A percentile compares a stretch with the other conserved stretches of the same genome.
phyloP scores from a whole-genome alignment of 805 yeast species.

The Metschnikowia drakensbergensis region DNA sequence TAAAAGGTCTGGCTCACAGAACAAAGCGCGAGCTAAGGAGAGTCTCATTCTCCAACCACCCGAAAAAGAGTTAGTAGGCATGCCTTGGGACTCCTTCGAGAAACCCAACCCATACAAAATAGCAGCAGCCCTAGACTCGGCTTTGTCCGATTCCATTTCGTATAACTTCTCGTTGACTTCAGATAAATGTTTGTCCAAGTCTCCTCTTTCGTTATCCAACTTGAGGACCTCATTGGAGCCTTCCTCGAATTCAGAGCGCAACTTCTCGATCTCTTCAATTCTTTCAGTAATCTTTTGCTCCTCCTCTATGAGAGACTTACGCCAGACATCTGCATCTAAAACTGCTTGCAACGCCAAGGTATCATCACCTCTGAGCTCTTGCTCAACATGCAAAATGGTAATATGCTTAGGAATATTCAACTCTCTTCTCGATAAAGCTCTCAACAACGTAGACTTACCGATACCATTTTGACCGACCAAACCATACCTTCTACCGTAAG shows the following conservation, averaged over 20 bases:
- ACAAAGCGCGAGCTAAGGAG: conserved; percentile 95
- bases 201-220: conserved; percentile 86
- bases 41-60: conserved; percentile 99
- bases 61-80: conserved; percentile 85
- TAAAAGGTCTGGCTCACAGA: conserved; percentile 92
- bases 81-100: conserved; percentile 76
- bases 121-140: conserved; percentile 95
- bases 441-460: conserved; percentile 91
- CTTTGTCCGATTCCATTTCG: conserved; percentile 96
- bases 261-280: conserved; percentile 65
- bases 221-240: conserved; percentile 70
- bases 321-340: conserved; percentile 99
- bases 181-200: conserved; percentile 70
- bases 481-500: conserved; percentile 95
- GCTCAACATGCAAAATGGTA: conserved; percentile 94
- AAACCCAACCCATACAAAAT: conserved; percentile 92
- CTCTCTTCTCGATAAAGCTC: conserved; percentile 92
- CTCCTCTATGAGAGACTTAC: conserved; percentile 80
- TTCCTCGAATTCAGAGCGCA: conserved; percentile 65
- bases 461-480: conserved; percentile 99
- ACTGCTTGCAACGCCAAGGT: conserved; percentile 89
- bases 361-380: conserved; percentile 93
- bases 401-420: conserved; percentile 92
- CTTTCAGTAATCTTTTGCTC: conserved; percentile 72
- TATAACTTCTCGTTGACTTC: conserved; percentile 77